Evolutionary conservation across 169 alveolate species (phyloP).

Genomic region (Plasmodium gonderi): DNA sequence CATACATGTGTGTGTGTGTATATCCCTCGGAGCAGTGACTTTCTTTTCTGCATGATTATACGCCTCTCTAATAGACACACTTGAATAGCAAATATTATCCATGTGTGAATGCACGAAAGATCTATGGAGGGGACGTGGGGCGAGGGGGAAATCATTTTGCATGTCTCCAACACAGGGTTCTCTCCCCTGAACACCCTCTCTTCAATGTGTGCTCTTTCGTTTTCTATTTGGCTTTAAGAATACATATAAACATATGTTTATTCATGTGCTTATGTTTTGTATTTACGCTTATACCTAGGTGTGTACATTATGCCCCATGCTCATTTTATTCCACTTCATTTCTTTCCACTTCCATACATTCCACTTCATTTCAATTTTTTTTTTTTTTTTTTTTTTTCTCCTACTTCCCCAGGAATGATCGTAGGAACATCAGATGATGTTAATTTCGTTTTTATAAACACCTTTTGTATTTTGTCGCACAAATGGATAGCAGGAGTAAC

Average conservation of each 20-base stretch:
- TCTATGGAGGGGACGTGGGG: too few species aligned
- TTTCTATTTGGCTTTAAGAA: neutral
- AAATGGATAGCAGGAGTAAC: constrained; percentile 74
- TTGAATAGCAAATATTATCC: too few species aligned
- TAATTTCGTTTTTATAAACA: constrained; percentile 26
- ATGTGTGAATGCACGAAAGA: too few species aligned
- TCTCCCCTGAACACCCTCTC: too few species aligned
- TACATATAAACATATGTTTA: neutral
- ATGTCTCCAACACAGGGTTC: too few species aligned
- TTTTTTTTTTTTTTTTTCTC: too few species aligned
- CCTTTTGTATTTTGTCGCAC: constrained; percentile 61
- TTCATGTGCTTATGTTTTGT: neutral
- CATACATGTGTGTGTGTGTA: neutral
- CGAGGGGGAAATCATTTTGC: too few species aligned
- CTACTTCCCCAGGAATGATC: constrained; percentile 46
- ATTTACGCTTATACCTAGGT: too few species aligned
- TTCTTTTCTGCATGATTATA: too few species aligned
- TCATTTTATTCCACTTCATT: neutral
- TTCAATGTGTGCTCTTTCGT: neutral
- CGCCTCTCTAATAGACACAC: too few species aligned
- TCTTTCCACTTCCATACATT: neutral
- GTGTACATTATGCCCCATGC: too few species aligned
- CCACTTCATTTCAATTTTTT: too few species aligned
- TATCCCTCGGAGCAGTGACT: neutral
- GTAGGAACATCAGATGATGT: constrained; percentile 50